Percentiles rank a stretch among this genome's conserved stretches.
Evolutionary conservation across 1,139 yeast species (phyloP).

Genomic region (Yamadazyma atlantica): DNA sequence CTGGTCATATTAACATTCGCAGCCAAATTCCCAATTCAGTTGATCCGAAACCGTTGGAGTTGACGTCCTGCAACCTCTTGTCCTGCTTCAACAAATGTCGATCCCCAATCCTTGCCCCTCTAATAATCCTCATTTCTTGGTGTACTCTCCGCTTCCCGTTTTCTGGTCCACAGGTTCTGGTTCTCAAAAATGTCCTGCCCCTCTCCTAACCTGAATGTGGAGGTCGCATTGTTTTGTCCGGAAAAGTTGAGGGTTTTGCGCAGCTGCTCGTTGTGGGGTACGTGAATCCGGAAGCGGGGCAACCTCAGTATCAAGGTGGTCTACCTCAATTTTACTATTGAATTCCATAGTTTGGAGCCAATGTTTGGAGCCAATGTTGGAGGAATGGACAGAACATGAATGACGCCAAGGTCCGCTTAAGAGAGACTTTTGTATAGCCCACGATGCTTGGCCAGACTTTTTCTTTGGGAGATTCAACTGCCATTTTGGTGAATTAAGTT

Average conservation of each 20-base stretch:
- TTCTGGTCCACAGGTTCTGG: too few relatives aligned
- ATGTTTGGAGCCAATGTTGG: too few relatives aligned
- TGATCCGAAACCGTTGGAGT: neutral
- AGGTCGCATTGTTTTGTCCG: neutral
- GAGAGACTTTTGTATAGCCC: neutral
- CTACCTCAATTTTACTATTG: neutral
- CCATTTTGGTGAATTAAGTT: too few relatives aligned
- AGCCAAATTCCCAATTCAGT: neutral
- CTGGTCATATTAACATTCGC: neutral
- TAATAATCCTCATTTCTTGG: neutral
- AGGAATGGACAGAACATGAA: too few relatives aligned
- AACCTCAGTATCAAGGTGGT: neutral
- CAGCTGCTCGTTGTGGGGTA: too few relatives aligned
- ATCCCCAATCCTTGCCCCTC: conserved; percentile 1
- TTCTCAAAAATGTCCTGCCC: neutral
- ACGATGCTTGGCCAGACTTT: too few relatives aligned
- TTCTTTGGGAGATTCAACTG: too few relatives aligned
- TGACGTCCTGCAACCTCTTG: neutral
- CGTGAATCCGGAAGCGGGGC: too few relatives aligned
- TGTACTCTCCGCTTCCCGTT: too few relatives aligned
- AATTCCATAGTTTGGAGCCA: neutral
- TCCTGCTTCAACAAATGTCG: neutral
- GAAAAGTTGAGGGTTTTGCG: neutral
- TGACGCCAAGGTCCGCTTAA: too few relatives aligned
- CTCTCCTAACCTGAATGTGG: neutral